These are phyloP conservation scores for Pyricularia grisea DNA, from an alignment of 2,329 filamentous ascomycete genomes.

Conservation along the genomic window DNA sequence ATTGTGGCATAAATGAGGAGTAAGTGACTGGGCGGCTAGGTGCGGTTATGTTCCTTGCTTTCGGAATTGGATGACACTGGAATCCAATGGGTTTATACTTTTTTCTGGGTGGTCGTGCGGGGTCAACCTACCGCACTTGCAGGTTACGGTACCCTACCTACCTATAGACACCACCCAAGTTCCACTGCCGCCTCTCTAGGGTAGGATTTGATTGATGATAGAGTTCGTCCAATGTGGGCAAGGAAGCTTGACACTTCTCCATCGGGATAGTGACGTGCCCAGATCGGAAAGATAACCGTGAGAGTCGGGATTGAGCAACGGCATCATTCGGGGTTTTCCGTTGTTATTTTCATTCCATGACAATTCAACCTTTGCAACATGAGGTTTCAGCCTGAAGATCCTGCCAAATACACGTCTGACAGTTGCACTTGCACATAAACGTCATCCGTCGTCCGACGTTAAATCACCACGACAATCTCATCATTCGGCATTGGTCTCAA, in stretches of 20 bases:
- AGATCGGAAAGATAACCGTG: not conserved
- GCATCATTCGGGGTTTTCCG: no score
- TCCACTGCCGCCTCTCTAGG: not conserved
- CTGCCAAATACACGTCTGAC: not conserved
- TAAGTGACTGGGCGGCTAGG: not conserved
- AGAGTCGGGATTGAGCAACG: not conserved
- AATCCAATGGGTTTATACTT: not conserved
- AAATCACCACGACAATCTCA: not conserved
- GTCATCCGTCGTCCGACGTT: not conserved
- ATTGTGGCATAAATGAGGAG: no score
- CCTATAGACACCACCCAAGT: no score
- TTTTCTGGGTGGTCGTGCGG: not conserved
- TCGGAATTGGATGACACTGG: not conserved
- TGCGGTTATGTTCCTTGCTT: not conserved
- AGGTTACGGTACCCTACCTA: not conserved
- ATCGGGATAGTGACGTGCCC: not conserved
- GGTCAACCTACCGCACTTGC: not conserved
- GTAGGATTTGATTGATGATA: no score
- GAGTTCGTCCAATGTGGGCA: no score
- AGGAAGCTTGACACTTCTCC: no score
- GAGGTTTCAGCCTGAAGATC: not conserved
- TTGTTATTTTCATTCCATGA: not conserved
- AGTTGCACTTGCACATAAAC: not conserved
- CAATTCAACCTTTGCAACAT: not conserved
- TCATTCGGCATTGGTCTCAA: not conserved